Conservation (phyloP, 108 stramenopile species). For the Cyclotella cryptica region DNA sequence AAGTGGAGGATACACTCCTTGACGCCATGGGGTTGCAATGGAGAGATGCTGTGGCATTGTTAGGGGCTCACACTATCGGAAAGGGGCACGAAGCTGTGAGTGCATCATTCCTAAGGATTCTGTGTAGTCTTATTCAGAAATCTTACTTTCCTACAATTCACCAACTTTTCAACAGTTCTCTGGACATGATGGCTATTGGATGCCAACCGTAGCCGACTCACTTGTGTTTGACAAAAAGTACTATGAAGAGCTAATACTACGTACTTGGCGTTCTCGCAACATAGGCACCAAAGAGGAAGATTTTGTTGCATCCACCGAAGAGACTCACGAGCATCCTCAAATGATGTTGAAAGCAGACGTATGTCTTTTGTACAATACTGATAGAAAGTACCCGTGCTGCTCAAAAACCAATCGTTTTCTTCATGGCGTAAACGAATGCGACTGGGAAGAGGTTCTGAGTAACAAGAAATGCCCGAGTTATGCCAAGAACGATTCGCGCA, state of each 20-base stretch:
- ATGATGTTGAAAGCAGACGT: slow-evolving; percentile 55
- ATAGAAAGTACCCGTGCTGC: slow-evolving; percentile 31
- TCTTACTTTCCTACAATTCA: too few species aligned
- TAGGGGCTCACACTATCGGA: slow-evolving; percentile 54
- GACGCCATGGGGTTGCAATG: slow-evolving; percentile 44
- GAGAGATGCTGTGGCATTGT: slow-evolving; percentile 59
- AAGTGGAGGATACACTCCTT: slow-evolving; percentile 41
- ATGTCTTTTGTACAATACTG: slow-evolving; percentile 24
- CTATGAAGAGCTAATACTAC: slow-evolving; percentile 21
- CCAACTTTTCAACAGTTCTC: slow-evolving; percentile 18
- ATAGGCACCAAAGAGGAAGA: slow-evolving; percentile 34
- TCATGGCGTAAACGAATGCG: slow-evolving; percentile 26
- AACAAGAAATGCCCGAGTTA: slow-evolving; percentile 38
- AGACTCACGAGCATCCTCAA: slow-evolving; percentile 15
- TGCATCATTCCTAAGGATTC: too few species aligned
- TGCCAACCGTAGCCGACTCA: slow-evolving; percentile 16
- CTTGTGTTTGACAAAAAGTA: slow-evolving; percentile 50
- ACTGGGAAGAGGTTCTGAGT: slow-evolving; percentile 12
- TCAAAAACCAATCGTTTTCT: slow-evolving; percentile 26
- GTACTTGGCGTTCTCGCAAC: slow-evolving; percentile 42
- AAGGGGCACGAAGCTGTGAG: slow-evolving; percentile 28
- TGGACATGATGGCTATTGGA: slow-evolving; percentile 54
- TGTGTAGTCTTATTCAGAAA: too few species aligned
- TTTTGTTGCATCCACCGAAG: slow-evolving; percentile 30
- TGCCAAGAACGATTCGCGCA: neutral